Conservation (phyloP, 2,329 filamentous ascomycete genomes). For the Mycocentrospora acerina region DNA sequence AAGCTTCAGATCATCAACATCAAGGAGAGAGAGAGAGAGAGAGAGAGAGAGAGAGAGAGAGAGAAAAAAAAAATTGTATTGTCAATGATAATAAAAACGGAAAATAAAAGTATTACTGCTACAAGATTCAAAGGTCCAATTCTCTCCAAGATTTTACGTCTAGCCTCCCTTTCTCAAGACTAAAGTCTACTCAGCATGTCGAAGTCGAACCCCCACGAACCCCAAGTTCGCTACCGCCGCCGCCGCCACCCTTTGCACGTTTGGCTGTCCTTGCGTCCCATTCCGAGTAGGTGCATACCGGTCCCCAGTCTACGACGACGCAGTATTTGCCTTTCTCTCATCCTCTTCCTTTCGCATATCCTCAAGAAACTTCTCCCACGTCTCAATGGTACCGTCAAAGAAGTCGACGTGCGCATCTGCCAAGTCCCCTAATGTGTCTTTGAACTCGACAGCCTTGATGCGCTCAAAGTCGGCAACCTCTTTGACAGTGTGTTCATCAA, state of each 20-base stretch:
- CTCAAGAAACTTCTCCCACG: slow-evolving; percentile 87
- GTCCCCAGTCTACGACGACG: slow-evolving; percentile 15
- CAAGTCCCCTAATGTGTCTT: slow-evolving; percentile 77
- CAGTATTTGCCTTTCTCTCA: slow-evolving; percentile 27
- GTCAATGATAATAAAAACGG: too few relatives aligned
- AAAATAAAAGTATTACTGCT: too few relatives aligned
- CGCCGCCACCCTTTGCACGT: background rate
- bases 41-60: too few relatives aligned
- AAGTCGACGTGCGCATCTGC: slow-evolving; percentile 86
- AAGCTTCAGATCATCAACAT: too few relatives aligned
- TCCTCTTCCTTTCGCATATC: slow-evolving; percentile 75
- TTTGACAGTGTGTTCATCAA: slow-evolving; percentile 93
- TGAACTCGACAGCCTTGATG: slow-evolving; percentile 93
- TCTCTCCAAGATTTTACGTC: too few relatives aligned
- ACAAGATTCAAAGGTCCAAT: too few relatives aligned
- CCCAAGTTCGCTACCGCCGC: background rate
- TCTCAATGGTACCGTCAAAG: slow-evolving; percentile 74
- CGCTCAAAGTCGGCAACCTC: slow-evolving; percentile 94
- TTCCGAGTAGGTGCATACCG: background rate
- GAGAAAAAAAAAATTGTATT: too few relatives aligned
- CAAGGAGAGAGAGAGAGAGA: too few relatives aligned
- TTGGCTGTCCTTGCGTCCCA: background rate
- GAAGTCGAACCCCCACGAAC: background rate
- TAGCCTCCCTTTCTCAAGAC: too few relatives aligned
- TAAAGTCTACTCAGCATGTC: background rate